A percentile compares a stretch with the other conserved stretches of the same genome.
phyloP scores from a whole-genome alignment of 2,329 filamentous ascomycete species.

The Aspergillus brunneoviolaceus region DNA sequence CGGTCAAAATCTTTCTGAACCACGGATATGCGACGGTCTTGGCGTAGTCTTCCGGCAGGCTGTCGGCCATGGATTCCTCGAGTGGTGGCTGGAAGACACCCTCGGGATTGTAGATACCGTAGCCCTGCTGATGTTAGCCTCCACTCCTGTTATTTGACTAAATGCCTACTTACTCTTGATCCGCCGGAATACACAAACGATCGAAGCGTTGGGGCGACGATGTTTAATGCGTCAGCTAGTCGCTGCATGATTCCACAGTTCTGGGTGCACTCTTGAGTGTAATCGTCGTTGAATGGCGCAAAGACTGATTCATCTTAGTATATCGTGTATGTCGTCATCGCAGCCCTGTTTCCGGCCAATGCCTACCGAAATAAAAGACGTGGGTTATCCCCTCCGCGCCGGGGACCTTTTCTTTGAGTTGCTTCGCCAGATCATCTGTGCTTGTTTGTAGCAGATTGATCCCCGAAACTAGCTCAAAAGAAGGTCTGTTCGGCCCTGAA shows the following conservation, averaged over 20 bases:
- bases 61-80: slow-evolving; percentile 29
- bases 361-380: slow-evolving; percentile 41
- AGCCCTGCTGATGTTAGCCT: slow-evolving; percentile 16
- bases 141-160: too few relatives aligned
- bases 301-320: slow-evolving; percentile 15
- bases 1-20: slow-evolving; percentile 23
- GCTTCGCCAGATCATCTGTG: slow-evolving; percentile 7
- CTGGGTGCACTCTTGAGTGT: slow-evolving; percentile 5
- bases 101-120: slow-evolving; percentile 23
- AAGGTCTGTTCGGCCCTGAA: slow-evolving; percentile 13
- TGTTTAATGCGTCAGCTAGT: too few relatives aligned
- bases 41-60: slow-evolving; percentile 27
- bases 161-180: slow-evolving; percentile 15
- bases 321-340: not conserved
- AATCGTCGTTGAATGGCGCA: slow-evolving; percentile 20
- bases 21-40: slow-evolving; percentile 34
- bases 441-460: slow-evolving; percentile 19
- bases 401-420: slow-evolving; percentile 37
- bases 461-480: slow-evolving; percentile 36
- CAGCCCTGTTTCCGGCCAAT: not conserved
- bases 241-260: too few relatives aligned
- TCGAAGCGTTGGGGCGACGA: too few relatives aligned
- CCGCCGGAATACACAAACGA: slow-evolving; percentile 29
- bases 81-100: slow-evolving; percentile 33
- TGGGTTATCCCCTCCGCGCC: slow-evolving; percentile 41